Conservation (phyloP, 1,139 yeast species). For the Scheffersomyces lignicola region DNA sequence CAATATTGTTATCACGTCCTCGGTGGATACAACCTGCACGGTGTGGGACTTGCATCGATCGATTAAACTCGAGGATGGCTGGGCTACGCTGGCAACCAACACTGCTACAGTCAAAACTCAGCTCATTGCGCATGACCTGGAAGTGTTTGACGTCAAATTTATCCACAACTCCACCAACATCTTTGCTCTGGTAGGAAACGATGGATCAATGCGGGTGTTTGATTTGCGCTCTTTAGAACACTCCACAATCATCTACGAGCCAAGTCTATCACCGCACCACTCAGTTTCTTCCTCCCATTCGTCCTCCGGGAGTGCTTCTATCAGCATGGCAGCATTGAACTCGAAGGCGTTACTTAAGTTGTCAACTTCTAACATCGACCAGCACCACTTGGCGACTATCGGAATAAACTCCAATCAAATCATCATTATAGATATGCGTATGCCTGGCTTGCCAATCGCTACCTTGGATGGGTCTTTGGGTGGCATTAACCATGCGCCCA, state of each 20-base stretch:
- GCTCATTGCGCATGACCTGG: conserved; percentile 93
- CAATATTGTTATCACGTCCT: conserved; percentile 73
- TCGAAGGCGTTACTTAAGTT: conserved; percentile 70
- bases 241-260: conserved; percentile 90
- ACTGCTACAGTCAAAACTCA: conserved; percentile 85
- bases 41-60: conserved; percentile 78
- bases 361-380: conserved; percentile 78
- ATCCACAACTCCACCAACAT: conserved; percentile 72
- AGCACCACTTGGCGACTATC: conserved; percentile 75
- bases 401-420: conserved; percentile 70
- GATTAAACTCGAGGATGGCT: conserved; percentile 12
- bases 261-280: conserved; percentile 35
- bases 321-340: conserved; percentile 18
- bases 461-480: conserved; percentile 66
- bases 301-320: conserved; percentile 5
- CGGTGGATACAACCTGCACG: conserved; percentile 95
- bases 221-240: conserved; percentile 89
- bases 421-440: conserved; percentile 77
- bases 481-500: conserved; percentile 47
- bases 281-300: conserved; percentile 8
- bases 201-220: conserved; percentile 90
- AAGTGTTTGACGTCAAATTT: conserved; percentile 90
- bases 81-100: conserved; percentile 34
- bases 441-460: conserved; percentile 80
- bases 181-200: conserved; percentile 93